Percentiles rank a stretch among this genome's conserved stretches.
Evolutionary conservation across 768 basidiomycete species (phyloP).

Genomic region (Phylloporus rhodoxanthus): DNA sequence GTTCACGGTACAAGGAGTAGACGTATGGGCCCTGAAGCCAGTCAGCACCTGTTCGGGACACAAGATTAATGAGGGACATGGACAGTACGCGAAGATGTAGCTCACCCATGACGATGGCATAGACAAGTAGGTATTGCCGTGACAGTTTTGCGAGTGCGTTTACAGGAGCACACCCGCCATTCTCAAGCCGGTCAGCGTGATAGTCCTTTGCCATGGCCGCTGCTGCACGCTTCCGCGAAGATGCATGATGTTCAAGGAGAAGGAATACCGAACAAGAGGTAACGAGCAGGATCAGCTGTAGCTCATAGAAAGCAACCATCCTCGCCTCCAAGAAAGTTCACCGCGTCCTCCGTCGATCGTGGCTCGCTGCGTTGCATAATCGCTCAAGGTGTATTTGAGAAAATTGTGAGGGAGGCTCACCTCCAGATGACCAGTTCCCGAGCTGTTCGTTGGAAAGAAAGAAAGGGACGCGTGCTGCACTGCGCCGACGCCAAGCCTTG

Average conservation of each 20-base stretch:
- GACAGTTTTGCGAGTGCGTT: slow-evolving; percentile 31
- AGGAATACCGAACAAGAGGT: slow-evolving; percentile 33
- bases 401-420: not conserved
- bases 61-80: not conserved
- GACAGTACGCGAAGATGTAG: not conserved
- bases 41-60: slow-evolving; percentile 49
- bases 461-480: not conserved
- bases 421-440: not conserved
- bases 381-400: not conserved
- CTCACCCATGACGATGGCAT: slow-evolving; percentile 70
- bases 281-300: slow-evolving; percentile 34
- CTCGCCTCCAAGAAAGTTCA: not conserved
- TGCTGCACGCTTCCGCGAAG: slow-evolving; percentile 20
- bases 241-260: slow-evolving; percentile 30
- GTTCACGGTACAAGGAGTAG: slow-evolving; percentile 67
- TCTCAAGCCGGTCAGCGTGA: slow-evolving; percentile 26
- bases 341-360: not conserved
- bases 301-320: slow-evolving; percentile 37
- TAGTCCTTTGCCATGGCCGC: slow-evolving; percentile 21
- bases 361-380: not conserved
- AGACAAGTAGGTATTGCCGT: slow-evolving; percentile 57
- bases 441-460: not conserved
- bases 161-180: slow-evolving; percentile 23
- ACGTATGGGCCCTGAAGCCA: slow-evolving; percentile 80
- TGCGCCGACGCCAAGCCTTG: not conserved